phyloP scores from a whole-genome alignment of 768 basidiomycete species.

The Thelephora aurantiotincta region DNA sequence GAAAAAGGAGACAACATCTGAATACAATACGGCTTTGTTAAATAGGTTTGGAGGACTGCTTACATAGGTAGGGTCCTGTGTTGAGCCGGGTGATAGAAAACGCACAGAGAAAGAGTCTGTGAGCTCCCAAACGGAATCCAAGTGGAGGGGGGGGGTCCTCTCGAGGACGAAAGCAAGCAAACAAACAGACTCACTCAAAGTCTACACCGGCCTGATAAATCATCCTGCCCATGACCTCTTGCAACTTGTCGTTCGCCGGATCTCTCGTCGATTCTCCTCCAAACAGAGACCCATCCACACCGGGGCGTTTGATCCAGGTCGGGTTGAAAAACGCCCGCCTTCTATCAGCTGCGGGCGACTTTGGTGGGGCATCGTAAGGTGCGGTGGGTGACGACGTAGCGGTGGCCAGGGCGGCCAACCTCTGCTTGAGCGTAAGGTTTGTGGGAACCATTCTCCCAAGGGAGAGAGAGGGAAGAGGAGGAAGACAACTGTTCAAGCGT shows the following conservation, averaged over 20 bases:
- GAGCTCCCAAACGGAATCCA: too few relatives aligned
- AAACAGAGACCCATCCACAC: slow-evolving; percentile 13
- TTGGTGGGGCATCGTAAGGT: slow-evolving; percentile 14
- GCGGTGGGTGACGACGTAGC: slow-evolving; percentile 35
- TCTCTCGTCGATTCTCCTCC: neutral
- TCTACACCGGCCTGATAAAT: slow-evolving; percentile 87
- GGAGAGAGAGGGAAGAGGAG: neutral
- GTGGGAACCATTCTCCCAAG: neutral
- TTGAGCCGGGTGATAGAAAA: neutral
- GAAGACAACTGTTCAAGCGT: neutral
- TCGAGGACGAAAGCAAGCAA: slow-evolving; percentile 1
- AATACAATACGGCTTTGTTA: neutral
- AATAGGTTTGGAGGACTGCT: slow-evolving; percentile 13
- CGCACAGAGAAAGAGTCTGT: neutral
- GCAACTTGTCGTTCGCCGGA: slow-evolving; percentile 29
- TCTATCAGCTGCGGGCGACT: slow-evolving; percentile 17
- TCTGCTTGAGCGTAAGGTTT: slow-evolving; percentile 42
- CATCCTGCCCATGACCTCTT: slow-evolving; percentile 53
- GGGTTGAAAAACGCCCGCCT: slow-evolving; percentile 27
- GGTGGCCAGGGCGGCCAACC: slow-evolving; percentile 47
- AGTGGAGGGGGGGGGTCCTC: too few relatives aligned
- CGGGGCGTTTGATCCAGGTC: slow-evolving; percentile 34
- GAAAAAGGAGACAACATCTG: neutral
- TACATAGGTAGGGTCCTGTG: slow-evolving; percentile 78
- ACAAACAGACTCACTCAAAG: slow-evolving; percentile 50